Percentiles rank a stretch among this genome's conserved stretches.
Conservation (phyloP, 2,329 filamentous ascomycete species). For the Colletotrichum sp. region DNA sequence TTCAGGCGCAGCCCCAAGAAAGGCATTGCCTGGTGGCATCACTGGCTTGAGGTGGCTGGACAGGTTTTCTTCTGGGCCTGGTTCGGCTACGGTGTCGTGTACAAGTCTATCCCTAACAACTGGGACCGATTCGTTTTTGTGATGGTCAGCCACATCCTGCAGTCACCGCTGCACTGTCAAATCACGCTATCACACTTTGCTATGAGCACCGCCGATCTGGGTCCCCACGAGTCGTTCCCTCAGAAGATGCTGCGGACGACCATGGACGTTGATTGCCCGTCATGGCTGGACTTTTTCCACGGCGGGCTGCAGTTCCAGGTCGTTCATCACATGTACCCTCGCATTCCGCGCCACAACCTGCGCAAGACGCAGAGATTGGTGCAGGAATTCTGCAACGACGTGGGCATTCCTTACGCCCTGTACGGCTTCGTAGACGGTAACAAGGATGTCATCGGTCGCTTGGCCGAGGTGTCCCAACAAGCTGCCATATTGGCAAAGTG, state of each 20-base stretch:
- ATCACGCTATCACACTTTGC: conserved; percentile 93
- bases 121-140: conserved; percentile 76
- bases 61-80: conserved; percentile 85
- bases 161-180: conserved; percentile 84
- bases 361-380: conserved; percentile 77
- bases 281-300: conserved; percentile 89
- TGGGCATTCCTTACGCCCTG: conserved; percentile 82
- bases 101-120: conserved; percentile 72
- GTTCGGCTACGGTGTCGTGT: conserved; percentile 85
- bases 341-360: conserved; percentile 85
- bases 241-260: conserved; percentile 92
- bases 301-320: conserved; percentile 90
- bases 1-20: conserved; percentile 72
- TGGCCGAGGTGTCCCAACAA: conserved; percentile 82
- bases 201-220: conserved; percentile 89
- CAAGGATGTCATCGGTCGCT: conserved; percentile 75
- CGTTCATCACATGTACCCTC: conserved; percentile 84
- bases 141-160: conserved; percentile 80
- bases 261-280: conserved; percentile 90
- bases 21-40: conserved; percentile 82
- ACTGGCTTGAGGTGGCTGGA: conserved; percentile 78
- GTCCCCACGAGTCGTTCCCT: conserved; percentile 83
- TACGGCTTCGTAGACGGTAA: conserved; percentile 88
- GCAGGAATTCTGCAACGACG: conserved; percentile 80
- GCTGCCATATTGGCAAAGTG: conserved; percentile 79